A percentile compares a stretch with the other conserved stretches of the same genome.
Evolutionary conservation across 1,284 basidiomycete species (phyloP).

Genomic region (Ceratobasidium sp.): DNA sequence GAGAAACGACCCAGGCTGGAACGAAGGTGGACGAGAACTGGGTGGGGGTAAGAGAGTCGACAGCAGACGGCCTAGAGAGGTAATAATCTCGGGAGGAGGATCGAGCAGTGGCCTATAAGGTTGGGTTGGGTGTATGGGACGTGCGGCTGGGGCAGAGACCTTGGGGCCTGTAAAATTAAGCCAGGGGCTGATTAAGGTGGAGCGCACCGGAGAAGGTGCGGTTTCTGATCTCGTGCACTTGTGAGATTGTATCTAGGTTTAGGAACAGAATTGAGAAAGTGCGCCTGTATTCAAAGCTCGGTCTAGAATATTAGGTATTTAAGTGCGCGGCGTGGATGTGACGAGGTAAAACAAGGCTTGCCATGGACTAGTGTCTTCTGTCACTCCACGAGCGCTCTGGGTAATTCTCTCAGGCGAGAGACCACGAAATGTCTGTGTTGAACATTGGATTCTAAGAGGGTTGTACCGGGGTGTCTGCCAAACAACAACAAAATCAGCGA

Average conservation of each 20-base stretch:
- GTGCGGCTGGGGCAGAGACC: conserved; percentile 23
- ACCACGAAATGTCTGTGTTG: neutral
- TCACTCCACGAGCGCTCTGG: neutral
- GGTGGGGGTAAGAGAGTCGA: neutral
- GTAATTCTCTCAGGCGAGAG: neutral
- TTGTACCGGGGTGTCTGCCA: neutral
- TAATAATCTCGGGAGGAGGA: conserved; percentile 17
- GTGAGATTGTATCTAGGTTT: conserved; percentile 6
- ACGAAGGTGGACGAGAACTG: neutral
- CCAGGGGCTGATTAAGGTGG: neutral
- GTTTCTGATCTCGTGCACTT: conserved; percentile 15
- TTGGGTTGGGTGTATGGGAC: conserved; percentile 16
- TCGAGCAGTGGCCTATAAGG: neutral
- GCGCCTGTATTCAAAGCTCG: conserved; percentile 3
- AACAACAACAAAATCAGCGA: neutral
- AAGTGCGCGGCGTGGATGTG: neutral
- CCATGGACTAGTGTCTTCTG: neutral
- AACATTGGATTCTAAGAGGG: neutral
- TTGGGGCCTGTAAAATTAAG: neutral
- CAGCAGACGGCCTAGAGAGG: conserved; percentile 26
- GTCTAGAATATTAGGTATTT: neutral
- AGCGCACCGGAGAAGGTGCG: conserved; percentile 18
- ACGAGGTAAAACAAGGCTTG: neutral
- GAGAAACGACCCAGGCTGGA: conserved; percentile 19
- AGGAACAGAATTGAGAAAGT: neutral